Base-by-base conservation (phyloP, 2,329 filamentous ascomycete species). In the Rutstroemia sp. region DNA sequence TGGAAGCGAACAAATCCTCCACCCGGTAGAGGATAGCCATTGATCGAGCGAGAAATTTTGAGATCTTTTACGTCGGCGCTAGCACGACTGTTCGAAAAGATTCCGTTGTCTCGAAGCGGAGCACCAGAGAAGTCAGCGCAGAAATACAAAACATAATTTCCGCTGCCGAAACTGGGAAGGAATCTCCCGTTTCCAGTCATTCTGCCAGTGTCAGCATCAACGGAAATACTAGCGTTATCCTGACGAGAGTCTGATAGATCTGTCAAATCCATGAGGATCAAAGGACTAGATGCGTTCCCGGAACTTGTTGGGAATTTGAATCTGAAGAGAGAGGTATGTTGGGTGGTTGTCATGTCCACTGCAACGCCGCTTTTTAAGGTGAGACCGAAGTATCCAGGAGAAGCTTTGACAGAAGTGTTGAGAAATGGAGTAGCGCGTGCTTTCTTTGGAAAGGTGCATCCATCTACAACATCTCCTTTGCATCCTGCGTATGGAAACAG, bases 401-500 rank as follows among this genome's bases (percentile, higher is more conserved):
- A 74, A 1, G 85, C 82, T 6, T 76, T 71, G 0, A 85, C 77
- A 7, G 73, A 80, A 2, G 71, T 71, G 25, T 76, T 71, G n/a
- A 74, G 49, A 3, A 72, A 12, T 60, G 62, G 52, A 49, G 71
- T 59, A 66, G 75, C 60, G 69, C 79, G 72, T 8, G 54, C 37
- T 37, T 60, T 68, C 63, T 80, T 81, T n/a, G 79, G 77, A 65
- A 81, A 88, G 5, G 71, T 73, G 68, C 86, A 89, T 4, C 74
- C 72, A 63, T 88, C 74, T 51, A 90, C 71, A 45, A 83, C 79
- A 57, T 87, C 80, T 8, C 74, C 76, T 0, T 77, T 74, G 61
- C 87, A 90, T 42, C 74, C 73, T 4, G 78, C 71, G 60, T 87
- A 86, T 0, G 86, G 78, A 60, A 90, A 90, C 1, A 90, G 73